Conservation (phyloP, 495 filamentous ascomycete species). For the Xylaria longipes region DNA sequence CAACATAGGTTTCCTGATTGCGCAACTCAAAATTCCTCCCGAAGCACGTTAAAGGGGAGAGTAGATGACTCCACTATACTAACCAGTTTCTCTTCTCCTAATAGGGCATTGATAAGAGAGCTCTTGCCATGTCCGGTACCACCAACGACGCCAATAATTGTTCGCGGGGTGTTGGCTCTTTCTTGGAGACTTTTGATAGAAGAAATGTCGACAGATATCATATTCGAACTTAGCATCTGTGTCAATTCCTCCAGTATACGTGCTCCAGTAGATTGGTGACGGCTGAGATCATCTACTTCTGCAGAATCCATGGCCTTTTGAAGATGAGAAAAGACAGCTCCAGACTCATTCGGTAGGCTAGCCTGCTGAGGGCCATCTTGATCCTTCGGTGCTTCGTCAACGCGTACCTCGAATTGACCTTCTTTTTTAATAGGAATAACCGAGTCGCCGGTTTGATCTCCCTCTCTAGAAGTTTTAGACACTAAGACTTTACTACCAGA, state of each 20-base stretch:
- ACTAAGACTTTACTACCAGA: not conserved
- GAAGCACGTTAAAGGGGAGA: not conserved
- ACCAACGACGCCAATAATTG: slow-evolving; percentile 56
- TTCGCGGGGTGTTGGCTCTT: slow-evolving; percentile 30
- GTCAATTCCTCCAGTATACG: slow-evolving; percentile 32
- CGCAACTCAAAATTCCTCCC: too few species aligned
- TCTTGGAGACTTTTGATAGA: slow-evolving; percentile 40
- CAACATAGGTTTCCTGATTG: not conserved
- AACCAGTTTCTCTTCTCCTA: slow-evolving; percentile 45
- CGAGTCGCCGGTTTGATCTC: not conserved
- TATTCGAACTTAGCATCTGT: not conserved
- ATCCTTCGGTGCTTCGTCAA: not conserved
- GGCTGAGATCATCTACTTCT: slow-evolving; percentile 34
- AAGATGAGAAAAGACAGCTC: not conserved
- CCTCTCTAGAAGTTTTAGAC: not conserved
- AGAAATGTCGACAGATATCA: slow-evolving; percentile 24
- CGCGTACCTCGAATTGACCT: not conserved
- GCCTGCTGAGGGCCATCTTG: not conserved
- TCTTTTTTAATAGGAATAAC: not conserved
- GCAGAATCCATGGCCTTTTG: not conserved
- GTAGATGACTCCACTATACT: not conserved
- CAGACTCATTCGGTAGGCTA: not conserved
- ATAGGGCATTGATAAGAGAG: slow-evolving; percentile 59
- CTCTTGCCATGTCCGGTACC: slow-evolving; percentile 60
- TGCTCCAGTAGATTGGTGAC: slow-evolving; percentile 29